These are phyloP conservation scores for Lactarius evosmus DNA, from an alignment of 768 basidiomycete genomes.

Conservation along the genomic window DNA sequence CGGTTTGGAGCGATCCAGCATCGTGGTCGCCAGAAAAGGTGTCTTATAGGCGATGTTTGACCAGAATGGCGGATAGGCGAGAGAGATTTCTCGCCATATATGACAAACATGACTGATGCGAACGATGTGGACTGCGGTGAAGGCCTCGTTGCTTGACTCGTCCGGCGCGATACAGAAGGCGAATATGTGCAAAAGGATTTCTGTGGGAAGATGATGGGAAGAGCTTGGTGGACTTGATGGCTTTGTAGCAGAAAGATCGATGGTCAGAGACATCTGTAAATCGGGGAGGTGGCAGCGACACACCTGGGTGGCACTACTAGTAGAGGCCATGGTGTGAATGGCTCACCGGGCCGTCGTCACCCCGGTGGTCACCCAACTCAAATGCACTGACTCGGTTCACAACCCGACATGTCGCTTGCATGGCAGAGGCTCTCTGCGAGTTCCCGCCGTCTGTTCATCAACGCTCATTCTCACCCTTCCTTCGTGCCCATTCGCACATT, in stretches of 20 bases:
- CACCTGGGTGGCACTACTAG: slow-evolving; percentile 9
- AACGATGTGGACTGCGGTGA: slow-evolving; percentile 18
- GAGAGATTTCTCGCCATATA: slow-evolving; percentile 25
- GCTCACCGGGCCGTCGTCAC: slow-evolving; percentile 5
- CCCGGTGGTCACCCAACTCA: too few species aligned
- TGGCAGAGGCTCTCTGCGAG: slow-evolving; percentile 14
- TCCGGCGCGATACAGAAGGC: slow-evolving; percentile 22
- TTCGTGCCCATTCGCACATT: slow-evolving; percentile 6
- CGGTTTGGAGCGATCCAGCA: slow-evolving; percentile 28
- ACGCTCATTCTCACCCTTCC: neutral
- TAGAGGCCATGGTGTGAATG: slow-evolving; percentile 14
- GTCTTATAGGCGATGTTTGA: slow-evolving; percentile 26
- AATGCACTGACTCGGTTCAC: neutral
- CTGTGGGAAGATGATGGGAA: slow-evolving; percentile 21
- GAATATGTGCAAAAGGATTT: slow-evolving; percentile 28
- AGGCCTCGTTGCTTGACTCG: slow-evolving; percentile 18
- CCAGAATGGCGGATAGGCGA: slow-evolving; percentile 26
- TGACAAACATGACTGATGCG: slow-evolving; percentile 27
- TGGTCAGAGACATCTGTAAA: neutral
- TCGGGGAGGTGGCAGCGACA: neutral
- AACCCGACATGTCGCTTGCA: slow-evolving; percentile 2
- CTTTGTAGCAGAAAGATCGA: neutral
- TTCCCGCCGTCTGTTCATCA: neutral
- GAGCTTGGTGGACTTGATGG: neutral
- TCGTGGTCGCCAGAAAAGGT: slow-evolving; percentile 24